phyloP scores from a whole-genome alignment of 805 yeast genomes.

The Spencermartinsiella europaea region DNA sequence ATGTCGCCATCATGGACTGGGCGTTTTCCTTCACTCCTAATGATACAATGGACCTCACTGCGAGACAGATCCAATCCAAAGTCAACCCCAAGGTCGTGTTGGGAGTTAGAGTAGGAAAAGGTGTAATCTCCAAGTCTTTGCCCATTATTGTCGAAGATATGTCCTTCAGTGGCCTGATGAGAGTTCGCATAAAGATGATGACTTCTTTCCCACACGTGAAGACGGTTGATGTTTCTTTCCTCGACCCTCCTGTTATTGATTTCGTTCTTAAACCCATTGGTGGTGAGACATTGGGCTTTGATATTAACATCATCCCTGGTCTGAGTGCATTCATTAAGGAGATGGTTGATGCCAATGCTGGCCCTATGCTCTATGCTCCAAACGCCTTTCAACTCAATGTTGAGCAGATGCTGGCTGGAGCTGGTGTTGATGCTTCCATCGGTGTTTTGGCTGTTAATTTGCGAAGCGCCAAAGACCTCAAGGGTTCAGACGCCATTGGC shows the following conservation, averaged over 20 bases:
- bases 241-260: conserved; percentile 86
- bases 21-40: conserved; percentile 89
- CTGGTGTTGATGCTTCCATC: conserved; percentile 69
- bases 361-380: conserved; percentile 85
- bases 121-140: conserved; percentile 53
- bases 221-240: conserved; percentile 76
- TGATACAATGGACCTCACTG: conserved; percentile 74
- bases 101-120: conserved; percentile 73
- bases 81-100: conserved; percentile 78
- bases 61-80: conserved; percentile 75
- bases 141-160: conserved; percentile 79
- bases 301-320: conserved; percentile 83
- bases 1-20: conserved; percentile 98
- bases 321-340: conserved; percentile 74
- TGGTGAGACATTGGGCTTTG: conserved; percentile 81
- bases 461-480: conserved; percentile 61
- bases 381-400: conserved; percentile 89
- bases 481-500: conserved; percentile 62
- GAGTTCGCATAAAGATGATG: conserved; percentile 88
- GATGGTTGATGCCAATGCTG: conserved; percentile 79
- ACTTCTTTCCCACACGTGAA: conserved; percentile 88
- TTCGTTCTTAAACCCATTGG: conserved; percentile 77
- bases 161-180: conserved; percentile 65
- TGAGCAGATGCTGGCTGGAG: conserved; percentile 84
- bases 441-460: conserved; percentile 77